Evolutionary conservation across 2,329 filamentous ascomycete species (phyloP).

Genomic region (Apiospora koreana): DNA sequence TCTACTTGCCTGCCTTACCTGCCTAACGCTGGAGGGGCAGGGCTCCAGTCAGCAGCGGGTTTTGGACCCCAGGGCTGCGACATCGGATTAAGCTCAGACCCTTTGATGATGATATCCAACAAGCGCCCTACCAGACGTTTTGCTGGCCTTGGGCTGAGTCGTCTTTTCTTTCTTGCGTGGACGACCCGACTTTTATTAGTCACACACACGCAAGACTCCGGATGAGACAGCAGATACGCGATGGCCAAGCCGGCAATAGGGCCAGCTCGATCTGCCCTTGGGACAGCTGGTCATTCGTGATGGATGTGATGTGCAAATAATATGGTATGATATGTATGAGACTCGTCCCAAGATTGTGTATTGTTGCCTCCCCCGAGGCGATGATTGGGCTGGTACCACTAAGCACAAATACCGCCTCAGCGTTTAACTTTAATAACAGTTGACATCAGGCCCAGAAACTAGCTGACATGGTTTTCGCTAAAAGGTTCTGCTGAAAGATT

Average conservation of each 20-base stretch:
- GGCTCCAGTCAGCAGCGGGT: neutral
- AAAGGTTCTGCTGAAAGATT: neutral
- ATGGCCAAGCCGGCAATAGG: neutral
- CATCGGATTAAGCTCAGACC: neutral
- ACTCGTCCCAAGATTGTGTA: neutral
- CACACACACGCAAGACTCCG: neutral
- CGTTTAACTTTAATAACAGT: neutral
- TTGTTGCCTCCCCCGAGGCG: neutral
- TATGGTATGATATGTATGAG: neutral
- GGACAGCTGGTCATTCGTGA: neutral
- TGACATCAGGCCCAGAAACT: neutral
- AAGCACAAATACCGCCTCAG: neutral
- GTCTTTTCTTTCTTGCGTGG: neutral
- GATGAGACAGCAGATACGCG: neutral
- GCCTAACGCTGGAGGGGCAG: neutral
- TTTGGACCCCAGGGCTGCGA: neutral
- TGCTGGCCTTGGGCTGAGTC: neutral
- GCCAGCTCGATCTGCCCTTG: neutral
- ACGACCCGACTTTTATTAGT: conserved; percentile 1
- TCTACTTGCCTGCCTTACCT: neutral
- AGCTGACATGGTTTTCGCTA: neutral
- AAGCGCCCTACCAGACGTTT: neutral
- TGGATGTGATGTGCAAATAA: neutral
- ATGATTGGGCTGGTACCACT: neutral
- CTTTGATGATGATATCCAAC: neutral